Evolutionary conservation across 2,329 filamentous ascomycete genomes (phyloP), one percentile per base, ranked within the genome.

Genomic region (Corniculantispora saksenae): DNA sequence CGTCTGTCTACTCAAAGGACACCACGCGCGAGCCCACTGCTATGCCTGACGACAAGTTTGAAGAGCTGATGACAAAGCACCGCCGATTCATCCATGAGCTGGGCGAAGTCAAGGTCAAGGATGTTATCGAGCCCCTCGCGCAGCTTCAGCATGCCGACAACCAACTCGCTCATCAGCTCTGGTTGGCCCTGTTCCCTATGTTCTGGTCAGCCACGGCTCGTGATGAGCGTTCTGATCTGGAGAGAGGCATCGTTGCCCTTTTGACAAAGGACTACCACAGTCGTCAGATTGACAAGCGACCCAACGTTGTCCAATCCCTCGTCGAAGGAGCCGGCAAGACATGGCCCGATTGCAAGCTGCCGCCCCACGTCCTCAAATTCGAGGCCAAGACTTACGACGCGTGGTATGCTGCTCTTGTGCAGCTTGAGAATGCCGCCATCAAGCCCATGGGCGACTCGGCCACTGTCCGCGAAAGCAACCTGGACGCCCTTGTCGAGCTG

Each of bases 231-330:
- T 86, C 87, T 35, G 95, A 99, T 68, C 84, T 99, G 40, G 92
- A 98, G 76, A 92, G 94, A 71, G 94, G 93, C 17, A 87, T 99
- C 77, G 92, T 97, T n/a, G 85, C 89, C 3, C 83, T 99, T 13
- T 83, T 99, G 12, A 97, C 94, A 2, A 97, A 97, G 74, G 96
- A 99, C 72, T 98, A 94, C 76, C 95, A 99, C 76, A 91, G 91
- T 67, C 88, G 94, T 61, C 95, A 99, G 74, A 89, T 98, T 63
- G 95, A 98, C 76, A 94, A 93, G 79, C 87, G 96, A 55, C 96
- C 95, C 3, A 99, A 99, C 72, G 96, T 97, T 40, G 89, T 99
- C 3, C 92, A 97, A 72, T 95, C 94, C 9, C 84, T 99, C 65
- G 84, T 99, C 7, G 92, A 97, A 71, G 95, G 93, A 48, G 91